Percentiles rank a stretch among this genome's conserved stretches.
Conservation (phyloP, 805 yeast genomes). For the Metschnikowia lunata region DNA sequence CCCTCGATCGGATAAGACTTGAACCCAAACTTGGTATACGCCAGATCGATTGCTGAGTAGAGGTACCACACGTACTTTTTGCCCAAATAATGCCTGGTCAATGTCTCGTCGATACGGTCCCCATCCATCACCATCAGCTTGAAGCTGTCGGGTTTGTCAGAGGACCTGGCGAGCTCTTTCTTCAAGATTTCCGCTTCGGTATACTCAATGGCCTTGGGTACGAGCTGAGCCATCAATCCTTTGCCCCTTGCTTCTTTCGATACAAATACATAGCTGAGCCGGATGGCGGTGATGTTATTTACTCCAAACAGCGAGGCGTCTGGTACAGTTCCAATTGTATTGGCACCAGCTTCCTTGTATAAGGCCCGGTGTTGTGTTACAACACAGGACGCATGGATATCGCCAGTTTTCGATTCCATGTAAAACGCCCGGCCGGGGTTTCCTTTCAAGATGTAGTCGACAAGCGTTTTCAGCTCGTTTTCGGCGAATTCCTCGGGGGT, state of each 20-base stretch:
- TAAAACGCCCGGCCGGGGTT: conserved; percentile 24
- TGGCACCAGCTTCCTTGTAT: conserved; percentile 24
- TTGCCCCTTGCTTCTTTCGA: conserved; percentile 22
- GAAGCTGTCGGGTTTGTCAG: conserved; percentile 26
- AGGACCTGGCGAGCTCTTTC: conserved; percentile 21
- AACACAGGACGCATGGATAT: conserved; percentile 21
- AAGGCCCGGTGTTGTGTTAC: conserved; percentile 26
- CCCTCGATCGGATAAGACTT: conserved; percentile 33
- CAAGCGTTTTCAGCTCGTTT: conserved; percentile 13
- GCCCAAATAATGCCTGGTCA: conserved; percentile 32
- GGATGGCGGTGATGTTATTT: conserved; percentile 24
- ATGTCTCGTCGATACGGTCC: conserved; percentile 24
- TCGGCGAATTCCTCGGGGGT: conserved; percentile 23
- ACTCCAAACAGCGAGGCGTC: conserved; percentile 32
- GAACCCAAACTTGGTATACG: conserved; percentile 62
- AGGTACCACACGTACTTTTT: conserved; percentile 42
- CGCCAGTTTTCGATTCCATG: conserved; percentile 20
- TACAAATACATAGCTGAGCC: conserved; percentile 27
- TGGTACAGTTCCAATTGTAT: conserved; percentile 23
- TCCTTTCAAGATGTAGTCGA: conserved; percentile 16
- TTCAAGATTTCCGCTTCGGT: conserved; percentile 29
- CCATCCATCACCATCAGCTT: conserved; percentile 27
- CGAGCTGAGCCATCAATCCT: conserved; percentile 28
- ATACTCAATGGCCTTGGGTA: conserved; percentile 25
- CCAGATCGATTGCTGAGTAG: conserved; percentile 72